Evolutionary conservation across 2,329 filamentous ascomycete genomes (phyloP).

Genomic region (Aureobasidium sp.): DNA sequence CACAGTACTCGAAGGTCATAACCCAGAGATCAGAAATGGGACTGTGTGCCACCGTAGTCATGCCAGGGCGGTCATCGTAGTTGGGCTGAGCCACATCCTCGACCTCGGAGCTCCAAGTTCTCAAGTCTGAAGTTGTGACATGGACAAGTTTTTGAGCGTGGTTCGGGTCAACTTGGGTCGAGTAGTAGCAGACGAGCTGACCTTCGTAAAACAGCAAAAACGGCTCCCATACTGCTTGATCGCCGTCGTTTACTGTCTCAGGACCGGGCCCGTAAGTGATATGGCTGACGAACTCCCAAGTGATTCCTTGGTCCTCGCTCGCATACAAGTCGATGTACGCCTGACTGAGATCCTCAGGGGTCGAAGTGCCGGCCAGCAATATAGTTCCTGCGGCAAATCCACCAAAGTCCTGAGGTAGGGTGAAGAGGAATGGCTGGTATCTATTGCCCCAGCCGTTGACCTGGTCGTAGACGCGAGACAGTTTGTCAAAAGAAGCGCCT

Average conservation of each 20-base stretch:
- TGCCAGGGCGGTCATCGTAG: conserved; percentile 60
- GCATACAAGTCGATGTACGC: conserved; percentile 67
- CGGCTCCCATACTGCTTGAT: conserved; percentile 67
- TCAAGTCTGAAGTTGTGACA: conserved; percentile 53
- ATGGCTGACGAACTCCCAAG: conserved; percentile 61
- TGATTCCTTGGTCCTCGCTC: conserved; percentile 51
- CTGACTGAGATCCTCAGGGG: conserved; percentile 50
- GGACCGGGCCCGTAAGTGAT: conserved; percentile 55
- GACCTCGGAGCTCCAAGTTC: conserved; percentile 52
- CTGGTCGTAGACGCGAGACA: conserved; percentile 56
- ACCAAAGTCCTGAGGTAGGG: conserved; percentile 53
- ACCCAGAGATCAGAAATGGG: conserved; percentile 26
- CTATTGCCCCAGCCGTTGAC: conserved; percentile 59
- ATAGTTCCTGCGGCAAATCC: conserved; percentile 57
- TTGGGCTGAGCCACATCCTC: conserved; percentile 56
- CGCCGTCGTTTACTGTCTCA: conserved; percentile 55
- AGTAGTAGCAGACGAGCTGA: conserved; percentile 60
- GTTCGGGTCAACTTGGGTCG: conserved; percentile 58
- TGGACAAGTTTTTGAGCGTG: conserved; percentile 67
- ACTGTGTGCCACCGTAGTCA: conserved; percentile 55
- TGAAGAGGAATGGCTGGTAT: conserved; percentile 64
- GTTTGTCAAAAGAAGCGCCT: conserved; percentile 52
- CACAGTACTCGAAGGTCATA: conserved; percentile 58
- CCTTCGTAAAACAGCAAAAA: conserved; percentile 55
- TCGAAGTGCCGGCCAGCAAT: conserved; percentile 54